A percentile compares a stretch with the other conserved stretches of the same genome.
Evolutionary conservation across 1,284 basidiomycete species (phyloP).

Genomic region (Malassezia globosa): DNA sequence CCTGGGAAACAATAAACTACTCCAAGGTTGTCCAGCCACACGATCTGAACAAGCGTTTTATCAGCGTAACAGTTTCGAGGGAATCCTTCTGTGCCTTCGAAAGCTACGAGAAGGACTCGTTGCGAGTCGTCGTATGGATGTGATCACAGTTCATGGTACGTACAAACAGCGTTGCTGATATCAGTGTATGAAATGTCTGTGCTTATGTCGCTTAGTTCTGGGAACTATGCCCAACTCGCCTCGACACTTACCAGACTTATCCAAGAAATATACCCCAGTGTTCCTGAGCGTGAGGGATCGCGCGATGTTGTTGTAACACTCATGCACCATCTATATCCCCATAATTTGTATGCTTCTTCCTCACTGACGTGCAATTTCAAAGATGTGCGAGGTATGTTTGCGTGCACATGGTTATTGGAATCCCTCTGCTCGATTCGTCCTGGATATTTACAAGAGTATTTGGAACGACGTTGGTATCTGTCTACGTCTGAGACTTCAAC

Average conservation of each 20-base stretch:
- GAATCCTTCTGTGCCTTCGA: slow-evolving; percentile 3
- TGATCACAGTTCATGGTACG: slow-evolving; percentile 7
- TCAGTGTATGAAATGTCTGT: slow-evolving; percentile 13
- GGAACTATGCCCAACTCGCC: neutral
- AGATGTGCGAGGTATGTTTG: neutral
- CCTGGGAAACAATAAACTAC: neutral
- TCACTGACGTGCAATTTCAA: too few relatives aligned
- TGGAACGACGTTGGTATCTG: neutral
- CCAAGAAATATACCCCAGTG: slow-evolving; percentile 3
- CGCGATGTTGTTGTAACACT: too few relatives aligned
- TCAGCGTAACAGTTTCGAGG: neutral
- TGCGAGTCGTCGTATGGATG: slow-evolving; percentile 6
- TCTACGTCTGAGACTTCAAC: neutral
- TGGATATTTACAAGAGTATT: slow-evolving; percentile 7
- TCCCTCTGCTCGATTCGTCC: slow-evolving; percentile 2
- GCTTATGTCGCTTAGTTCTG: slow-evolving; percentile 4
- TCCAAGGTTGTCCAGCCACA: too few relatives aligned
- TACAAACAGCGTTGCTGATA: neutral
- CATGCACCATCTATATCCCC: too few relatives aligned
- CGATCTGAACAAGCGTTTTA: neutral
- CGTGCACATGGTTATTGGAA: slow-evolving; percentile 9
- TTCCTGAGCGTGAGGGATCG: neutral
- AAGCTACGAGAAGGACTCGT: slow-evolving; percentile 16
- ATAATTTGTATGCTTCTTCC: too few relatives aligned
- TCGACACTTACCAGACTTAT: neutral